These are phyloP conservation scores for Violaceomyces palustris DNA, from an alignment of 1,284 basidiomycete genomes.

Conservation along the genomic window DNA sequence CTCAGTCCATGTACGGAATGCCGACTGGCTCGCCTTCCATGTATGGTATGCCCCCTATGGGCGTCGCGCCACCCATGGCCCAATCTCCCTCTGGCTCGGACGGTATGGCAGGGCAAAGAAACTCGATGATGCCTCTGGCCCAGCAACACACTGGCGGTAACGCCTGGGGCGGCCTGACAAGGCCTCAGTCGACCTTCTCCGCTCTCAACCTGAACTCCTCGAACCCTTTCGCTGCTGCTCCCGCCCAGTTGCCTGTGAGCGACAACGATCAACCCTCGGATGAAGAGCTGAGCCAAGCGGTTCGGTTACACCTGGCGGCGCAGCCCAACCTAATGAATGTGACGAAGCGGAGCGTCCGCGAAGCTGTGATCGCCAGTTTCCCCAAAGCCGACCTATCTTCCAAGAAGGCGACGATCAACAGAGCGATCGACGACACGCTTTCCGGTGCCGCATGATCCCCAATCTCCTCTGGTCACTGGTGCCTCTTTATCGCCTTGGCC, in stretches of 20 bases:
- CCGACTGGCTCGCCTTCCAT: slow-evolving; percentile 19
- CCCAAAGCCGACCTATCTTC: slow-evolving; percentile 42
- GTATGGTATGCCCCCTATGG: slow-evolving; percentile 33
- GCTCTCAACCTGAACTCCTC: slow-evolving; percentile 9
- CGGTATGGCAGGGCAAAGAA: background rate
- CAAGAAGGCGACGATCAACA: slow-evolving; percentile 44
- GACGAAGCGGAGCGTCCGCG: slow-evolving; percentile 48
- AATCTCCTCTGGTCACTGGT: too few relatives aligned
- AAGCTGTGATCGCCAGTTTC: slow-evolving; percentile 45
- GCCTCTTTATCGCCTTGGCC: too few relatives aligned
- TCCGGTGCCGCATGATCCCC: too few relatives aligned
- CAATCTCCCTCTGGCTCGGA: slow-evolving; percentile 17
- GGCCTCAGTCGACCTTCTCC: slow-evolving; percentile 21
- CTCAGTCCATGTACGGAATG: slow-evolving; percentile 42
- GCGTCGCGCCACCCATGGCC: slow-evolving; percentile 1
- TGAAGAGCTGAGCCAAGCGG: slow-evolving; percentile 39
- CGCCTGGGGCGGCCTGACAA: slow-evolving; percentile 11
- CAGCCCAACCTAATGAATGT: slow-evolving; percentile 49
- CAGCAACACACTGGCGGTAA: slow-evolving; percentile 35
- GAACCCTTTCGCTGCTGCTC: slow-evolving; percentile 31
- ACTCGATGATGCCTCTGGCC: slow-evolving; percentile 23
- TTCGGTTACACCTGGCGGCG: slow-evolving; percentile 42
- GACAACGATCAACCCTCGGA: slow-evolving; percentile 33
- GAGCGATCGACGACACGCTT: slow-evolving; percentile 48
- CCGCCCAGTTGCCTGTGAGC: slow-evolving; percentile 13